Conservation (phyloP, 768 basidiomycete genomes). For the Trametes sanguinea region DNA sequence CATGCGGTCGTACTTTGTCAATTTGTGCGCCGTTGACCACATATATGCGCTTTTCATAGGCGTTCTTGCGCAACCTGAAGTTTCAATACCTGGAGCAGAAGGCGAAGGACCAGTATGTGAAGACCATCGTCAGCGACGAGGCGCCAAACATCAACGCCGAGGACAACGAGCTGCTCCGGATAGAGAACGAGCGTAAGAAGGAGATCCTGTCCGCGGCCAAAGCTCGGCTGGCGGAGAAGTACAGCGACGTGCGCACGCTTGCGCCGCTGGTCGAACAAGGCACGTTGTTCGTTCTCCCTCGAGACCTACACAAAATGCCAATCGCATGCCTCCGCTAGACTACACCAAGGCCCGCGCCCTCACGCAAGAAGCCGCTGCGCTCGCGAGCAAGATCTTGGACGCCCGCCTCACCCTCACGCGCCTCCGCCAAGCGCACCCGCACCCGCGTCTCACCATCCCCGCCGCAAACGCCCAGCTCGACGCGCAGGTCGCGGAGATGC, state of each 20-base stretch:
- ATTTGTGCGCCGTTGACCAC: neutral
- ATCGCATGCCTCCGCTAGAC: conserved; percentile 42
- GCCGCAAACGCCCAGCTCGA: conserved; percentile 74
- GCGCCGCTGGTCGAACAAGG: conserved; percentile 74
- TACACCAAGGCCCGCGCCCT: conserved; percentile 56
- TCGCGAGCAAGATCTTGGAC: conserved; percentile 80
- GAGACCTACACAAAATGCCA: neutral
- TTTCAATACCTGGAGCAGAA: conserved; percentile 90
- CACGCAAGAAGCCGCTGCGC: conserved; percentile 54
- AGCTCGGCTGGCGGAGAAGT: conserved; percentile 56
- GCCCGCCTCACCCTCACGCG: conserved; percentile 78
- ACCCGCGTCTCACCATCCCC: conserved; percentile 75
- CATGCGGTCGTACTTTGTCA: neutral
- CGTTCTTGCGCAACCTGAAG: conserved; percentile 79
- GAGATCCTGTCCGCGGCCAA: conserved; percentile 66
- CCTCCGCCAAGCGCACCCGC: conserved; percentile 77
- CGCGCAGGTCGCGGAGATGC: conserved; percentile 79
- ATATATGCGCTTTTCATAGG: conserved; percentile 39
- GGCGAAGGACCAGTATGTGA: conserved; percentile 86
- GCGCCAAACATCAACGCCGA: conserved; percentile 78
- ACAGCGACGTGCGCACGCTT: conserved; percentile 60
- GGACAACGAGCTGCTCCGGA: conserved; percentile 68
- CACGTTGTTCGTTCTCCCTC: conserved; percentile 23
- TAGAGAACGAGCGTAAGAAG: conserved; percentile 72
- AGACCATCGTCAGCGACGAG: conserved; percentile 84